Evolutionary conservation across 129 eudicot genomes (phyloP).

Genomic region (Flaveria ramosissima): DNA sequence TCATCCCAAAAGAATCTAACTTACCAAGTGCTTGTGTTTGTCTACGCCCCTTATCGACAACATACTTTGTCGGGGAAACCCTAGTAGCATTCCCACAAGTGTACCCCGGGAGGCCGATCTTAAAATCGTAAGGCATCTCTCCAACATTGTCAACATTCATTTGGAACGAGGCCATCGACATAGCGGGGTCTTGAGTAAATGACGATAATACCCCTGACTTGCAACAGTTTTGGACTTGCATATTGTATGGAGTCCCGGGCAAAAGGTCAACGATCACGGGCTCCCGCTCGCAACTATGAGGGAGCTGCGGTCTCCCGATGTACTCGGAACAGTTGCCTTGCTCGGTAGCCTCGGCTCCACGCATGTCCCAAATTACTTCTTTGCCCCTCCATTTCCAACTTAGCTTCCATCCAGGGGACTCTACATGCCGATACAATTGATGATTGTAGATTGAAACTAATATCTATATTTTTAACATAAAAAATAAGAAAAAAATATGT

Average conservation of each 20-base stretch:
- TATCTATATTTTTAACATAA: conserved; percentile 38
- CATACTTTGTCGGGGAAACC: conserved; percentile 62
- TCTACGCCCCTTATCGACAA: conserved; percentile 65
- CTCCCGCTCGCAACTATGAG: conserved; percentile 65
- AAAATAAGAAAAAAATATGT: background rate
- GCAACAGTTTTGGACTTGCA: conserved; percentile 76
- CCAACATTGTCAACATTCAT: conserved; percentile 44
- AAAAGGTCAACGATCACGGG: conserved; percentile 81
- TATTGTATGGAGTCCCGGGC: conserved; percentile 61
- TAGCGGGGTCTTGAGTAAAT: conserved; percentile 50
- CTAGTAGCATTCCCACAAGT: conserved; percentile 57
- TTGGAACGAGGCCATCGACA: conserved; percentile 52
- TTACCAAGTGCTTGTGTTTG: conserved; percentile 72
- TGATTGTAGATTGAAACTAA: conserved; percentile 57
- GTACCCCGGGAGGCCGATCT: conserved; percentile 68
- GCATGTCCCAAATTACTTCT: conserved; percentile 68
- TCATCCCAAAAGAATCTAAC: background rate
- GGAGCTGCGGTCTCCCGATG: conserved; percentile 37
- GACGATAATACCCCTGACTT: conserved; percentile 71
- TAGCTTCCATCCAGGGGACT: conserved; percentile 76
- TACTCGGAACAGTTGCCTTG: conserved; percentile 65
- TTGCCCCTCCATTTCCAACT: conserved; percentile 70
- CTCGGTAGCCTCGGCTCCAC: conserved; percentile 80
- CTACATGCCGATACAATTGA: conserved; percentile 72
- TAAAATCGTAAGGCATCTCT: conserved; percentile 50